Evolutionary conservation across 2,329 filamentous ascomycete species (phyloP), one percentile per base, ranked within the genome.

Genomic region (Elsinoe batatas): DNA sequence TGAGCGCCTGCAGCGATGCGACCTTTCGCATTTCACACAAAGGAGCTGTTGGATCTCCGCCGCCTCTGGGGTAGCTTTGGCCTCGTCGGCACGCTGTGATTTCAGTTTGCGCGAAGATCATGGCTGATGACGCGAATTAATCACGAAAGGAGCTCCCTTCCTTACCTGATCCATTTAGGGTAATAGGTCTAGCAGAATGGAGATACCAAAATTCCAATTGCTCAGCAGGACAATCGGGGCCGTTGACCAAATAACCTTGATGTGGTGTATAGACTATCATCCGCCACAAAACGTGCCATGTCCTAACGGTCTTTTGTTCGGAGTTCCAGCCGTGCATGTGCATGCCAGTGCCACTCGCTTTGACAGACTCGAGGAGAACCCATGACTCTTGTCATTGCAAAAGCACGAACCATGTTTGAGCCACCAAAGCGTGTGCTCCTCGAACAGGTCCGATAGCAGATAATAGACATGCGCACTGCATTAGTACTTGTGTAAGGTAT

Each of bases 321-420:
- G 12, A 20, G 18, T 44, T 17, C 26, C 26, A 30, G 26, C 26
- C 26, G 26, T 30, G 26, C 26, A 30, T 30, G 20, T 44, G 40
- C 10, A 44, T 22, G 15, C 15, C 38, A 18, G 5, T 44, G 44
- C 44, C 44, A 49, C 44, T 26, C 20, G 40, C 20, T 49, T 26
- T 49, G 3, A 30, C 32, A 18, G 44, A 49, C 26, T 49, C 44
- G 13, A 38, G n/a, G 33, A 30, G 11, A 15, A 35, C 26, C 32
- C 47, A 51, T 51, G 32, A 51, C 47, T 51, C 47, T 51, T 38
- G 32, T 37, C 32, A 20, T 12, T 33, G 18, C 47, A 51, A 20
- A 30, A 51, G 47, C 47, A 51, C 47, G 32, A 35, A 51, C 26
- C 47, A 51, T 35, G 47, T 51, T 51, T 51, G 47, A 51, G 47